Percentiles rank a stretch among this genome's conserved stretches.
These are phyloP conservation scores for Panellus pusillus DNA, from an alignment of 768 basidiomycete genomes.

Conservation along the genomic window DNA sequence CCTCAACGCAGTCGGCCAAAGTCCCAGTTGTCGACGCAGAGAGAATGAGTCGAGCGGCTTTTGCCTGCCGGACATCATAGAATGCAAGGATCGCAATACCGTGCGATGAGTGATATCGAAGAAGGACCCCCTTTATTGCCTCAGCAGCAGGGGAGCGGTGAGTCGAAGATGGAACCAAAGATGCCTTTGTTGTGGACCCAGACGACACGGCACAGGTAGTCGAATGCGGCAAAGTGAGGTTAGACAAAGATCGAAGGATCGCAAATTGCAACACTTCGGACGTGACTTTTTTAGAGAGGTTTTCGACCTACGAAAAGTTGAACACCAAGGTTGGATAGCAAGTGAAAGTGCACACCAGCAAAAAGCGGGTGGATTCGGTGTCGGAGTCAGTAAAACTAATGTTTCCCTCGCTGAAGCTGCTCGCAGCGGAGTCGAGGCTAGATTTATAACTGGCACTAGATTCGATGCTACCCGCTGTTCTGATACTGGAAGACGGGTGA, in stretches of 20 bases:
- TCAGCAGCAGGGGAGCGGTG: not conserved
- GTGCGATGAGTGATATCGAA: constrained; percentile 47
- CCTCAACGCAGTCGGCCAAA: constrained; percentile 31
- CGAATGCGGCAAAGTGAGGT: not conserved
- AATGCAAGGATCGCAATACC: constrained; percentile 62
- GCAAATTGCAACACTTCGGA: constrained; percentile 23
- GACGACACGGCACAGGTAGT: not conserved
- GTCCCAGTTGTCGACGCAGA: constrained; percentile 29
- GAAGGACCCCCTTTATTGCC: constrained; percentile 56
- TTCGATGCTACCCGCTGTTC: constrained; percentile 37
- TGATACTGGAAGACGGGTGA: constrained; percentile 62
- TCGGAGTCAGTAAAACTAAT: constrained; percentile 24
- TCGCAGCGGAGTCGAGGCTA: constrained; percentile 22
- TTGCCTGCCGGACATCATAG: constrained; percentile 57
- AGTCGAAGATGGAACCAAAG: not conserved
- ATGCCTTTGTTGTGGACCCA: not conserved
- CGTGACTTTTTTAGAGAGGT: constrained; percentile 33
- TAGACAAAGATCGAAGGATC: constrained; percentile 15
- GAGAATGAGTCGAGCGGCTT: constrained; percentile 44
- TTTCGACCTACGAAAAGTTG: constrained; percentile 30
- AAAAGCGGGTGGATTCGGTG: constrained; percentile 34
- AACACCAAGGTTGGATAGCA: not conserved
- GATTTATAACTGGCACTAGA: constrained; percentile 26
- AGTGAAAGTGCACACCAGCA: constrained; percentile 29
- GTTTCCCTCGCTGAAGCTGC: constrained; percentile 22